These are phyloP conservation scores for Aspergillus pseudotamarii DNA, from an alignment of 2,329 filamentous ascomycete genomes.

Conservation along the genomic window DNA sequence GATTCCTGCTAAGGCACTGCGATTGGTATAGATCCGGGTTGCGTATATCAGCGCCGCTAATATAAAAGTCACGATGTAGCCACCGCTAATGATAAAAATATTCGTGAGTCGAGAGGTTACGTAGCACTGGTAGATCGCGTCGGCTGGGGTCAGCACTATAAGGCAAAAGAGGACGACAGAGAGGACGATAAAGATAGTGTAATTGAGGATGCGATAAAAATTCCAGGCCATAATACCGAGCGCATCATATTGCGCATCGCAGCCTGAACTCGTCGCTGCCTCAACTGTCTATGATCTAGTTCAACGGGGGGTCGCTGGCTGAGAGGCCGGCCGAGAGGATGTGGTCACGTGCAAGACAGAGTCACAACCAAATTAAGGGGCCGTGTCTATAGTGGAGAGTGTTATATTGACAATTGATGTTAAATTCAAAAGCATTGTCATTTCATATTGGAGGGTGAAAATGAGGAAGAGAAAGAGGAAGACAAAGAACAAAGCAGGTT, in stretches of 20 bases:
- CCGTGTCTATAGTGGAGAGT: neutral
- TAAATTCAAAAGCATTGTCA: neutral
- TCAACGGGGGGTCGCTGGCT: neutral
- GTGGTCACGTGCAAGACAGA: neutral
- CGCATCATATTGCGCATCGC: constrained; percentile 26
- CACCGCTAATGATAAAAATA: constrained; percentile 76
- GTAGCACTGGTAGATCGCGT: constrained; percentile 78
- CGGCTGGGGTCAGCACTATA: constrained; percentile 77
- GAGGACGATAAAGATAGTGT: constrained; percentile 74
- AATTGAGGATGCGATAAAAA: constrained; percentile 80
- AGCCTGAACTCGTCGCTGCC: constrained; percentile 4
- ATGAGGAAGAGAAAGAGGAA: neutral
- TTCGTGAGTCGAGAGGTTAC: constrained; percentile 70
- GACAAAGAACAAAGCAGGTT: neutral
- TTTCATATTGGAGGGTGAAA: neutral
- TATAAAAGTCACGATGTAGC: constrained; percentile 72
- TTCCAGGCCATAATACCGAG: constrained; percentile 35
- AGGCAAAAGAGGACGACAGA: constrained; percentile 73
- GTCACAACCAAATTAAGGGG: neutral
- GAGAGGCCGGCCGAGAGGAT: neutral
- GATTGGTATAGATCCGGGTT: constrained; percentile 82
- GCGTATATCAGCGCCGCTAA: constrained; percentile 77
- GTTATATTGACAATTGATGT: neutral
- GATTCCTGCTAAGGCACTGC: constrained; percentile 76
- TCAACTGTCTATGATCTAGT: neutral